Evolutionary conservation across 441 rosid genomes (phyloP), one percentile per base, ranked within the genome.

Genomic region (Pelargonium myrrhifolium): DNA sequence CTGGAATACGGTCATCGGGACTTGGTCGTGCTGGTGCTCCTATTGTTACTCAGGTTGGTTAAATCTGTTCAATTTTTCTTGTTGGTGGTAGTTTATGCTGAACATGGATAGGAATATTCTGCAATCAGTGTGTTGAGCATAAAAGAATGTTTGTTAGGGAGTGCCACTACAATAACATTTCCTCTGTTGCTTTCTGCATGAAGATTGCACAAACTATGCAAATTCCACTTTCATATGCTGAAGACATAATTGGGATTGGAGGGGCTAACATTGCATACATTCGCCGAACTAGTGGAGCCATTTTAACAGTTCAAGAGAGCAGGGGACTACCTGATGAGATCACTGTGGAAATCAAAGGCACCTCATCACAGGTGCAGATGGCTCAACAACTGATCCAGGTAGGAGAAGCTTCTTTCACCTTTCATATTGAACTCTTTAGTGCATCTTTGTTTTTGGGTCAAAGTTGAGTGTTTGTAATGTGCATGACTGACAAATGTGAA

Each of bases 121-220:
- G 60, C 60, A 55, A 55, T 18, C 20, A 7, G 4, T 9, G 28
- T 56, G 6, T 59, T 59, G 35, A 9, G 62, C 15, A 59, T 22
- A 59, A 59, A 9, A 20, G 14, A 21, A 59, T 59, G 35, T 10
- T 21, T 9, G 35, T 59, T 59, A 22, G 62, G 35, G 26, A 37
- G 5, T 22, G 24, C 62, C n/a, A 59, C 24, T 21, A 12, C 17
- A 24, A 59, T 7, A 42, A 65, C 31, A 65, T 61, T 37, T 66
- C 21, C 22, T 63, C 60, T 58, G 28, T 37, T 69, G 24, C 20
- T 58, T 74, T 64, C 47, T 67, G 59, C 66, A 1, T 59, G 6
- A 69, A 87, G 92, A 70, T 87, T 66, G 78, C 87, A 70, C 89
- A 87, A 69, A 87, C 87, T 42, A 81, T 85, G 92, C 88, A 85